A percentile compares a stretch with the other conserved stretches of the same genome.
Evolutionary conservation across 1,284 basidiomycete genomes (phyloP).

Genomic region (Cerrena zonata): DNA sequence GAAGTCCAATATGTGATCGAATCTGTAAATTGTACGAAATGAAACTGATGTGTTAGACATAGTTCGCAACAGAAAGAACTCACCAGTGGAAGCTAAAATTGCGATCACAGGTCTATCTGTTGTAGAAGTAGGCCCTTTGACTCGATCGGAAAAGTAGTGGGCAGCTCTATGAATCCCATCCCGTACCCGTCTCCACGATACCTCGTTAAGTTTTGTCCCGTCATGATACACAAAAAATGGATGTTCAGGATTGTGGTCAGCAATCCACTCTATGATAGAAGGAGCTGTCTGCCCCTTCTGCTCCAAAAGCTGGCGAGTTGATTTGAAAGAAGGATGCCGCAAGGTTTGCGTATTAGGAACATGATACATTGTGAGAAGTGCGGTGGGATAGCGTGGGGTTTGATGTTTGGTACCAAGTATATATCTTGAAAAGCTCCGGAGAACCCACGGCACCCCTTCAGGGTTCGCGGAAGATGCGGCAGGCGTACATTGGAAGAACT

Average conservation of each 20-base stretch:
- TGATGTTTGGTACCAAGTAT: no score
- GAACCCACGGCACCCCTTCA: no score
- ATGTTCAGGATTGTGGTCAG: constrained; percentile 6
- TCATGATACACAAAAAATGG: constrained; percentile 7
- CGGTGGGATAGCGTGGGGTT: no score
- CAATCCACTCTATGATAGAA: constrained; percentile 5
- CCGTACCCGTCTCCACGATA: constrained; percentile 2
- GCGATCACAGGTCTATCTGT: constrained; percentile 9
- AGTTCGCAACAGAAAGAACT: not conserved
- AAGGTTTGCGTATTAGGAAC: constrained; percentile 4
- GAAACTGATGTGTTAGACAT: not conserved
- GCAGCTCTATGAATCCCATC: constrained; percentile 4
- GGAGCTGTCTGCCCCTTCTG: not conserved
- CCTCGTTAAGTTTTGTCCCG: not conserved
- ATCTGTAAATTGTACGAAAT: constrained; percentile 16
- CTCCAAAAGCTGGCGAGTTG: constrained; percentile 5
- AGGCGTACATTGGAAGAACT: no score
- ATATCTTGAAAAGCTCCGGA: no score
- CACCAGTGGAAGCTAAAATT: constrained; percentile 17
- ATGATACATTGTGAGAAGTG: no score
- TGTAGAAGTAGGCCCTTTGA: not conserved
- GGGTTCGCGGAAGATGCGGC: no score
- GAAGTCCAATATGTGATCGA: constrained; percentile 27
- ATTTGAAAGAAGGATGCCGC: not conserved
- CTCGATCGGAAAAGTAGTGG: not conserved